phyloP scores from a whole-genome alignment of 75 land plant species.

The Sequoia sempervirens region DNA sequence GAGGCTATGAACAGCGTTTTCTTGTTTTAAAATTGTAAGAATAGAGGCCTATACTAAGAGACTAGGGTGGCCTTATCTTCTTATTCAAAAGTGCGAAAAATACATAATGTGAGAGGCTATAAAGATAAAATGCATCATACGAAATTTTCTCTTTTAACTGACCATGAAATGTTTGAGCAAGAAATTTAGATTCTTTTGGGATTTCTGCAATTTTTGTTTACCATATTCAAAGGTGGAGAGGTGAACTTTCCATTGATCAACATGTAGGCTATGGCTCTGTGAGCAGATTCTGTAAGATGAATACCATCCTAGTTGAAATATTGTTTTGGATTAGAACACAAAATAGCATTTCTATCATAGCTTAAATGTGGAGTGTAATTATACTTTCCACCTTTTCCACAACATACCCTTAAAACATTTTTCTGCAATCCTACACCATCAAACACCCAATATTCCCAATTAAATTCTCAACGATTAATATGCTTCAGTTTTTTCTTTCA shows the following conservation, averaged over 20 bases:
- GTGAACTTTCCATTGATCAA: not conserved
- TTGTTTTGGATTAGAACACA: constrained; percentile 34
- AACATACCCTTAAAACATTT: constrained; percentile 29
- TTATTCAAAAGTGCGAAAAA: not conserved
- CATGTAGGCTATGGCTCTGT: not conserved
- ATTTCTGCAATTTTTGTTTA: no score
- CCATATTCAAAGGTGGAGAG: not conserved
- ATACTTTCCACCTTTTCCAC: constrained; percentile 53
- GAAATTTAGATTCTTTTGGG: not conserved
- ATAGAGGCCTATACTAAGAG: no score
- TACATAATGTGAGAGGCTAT: not conserved
- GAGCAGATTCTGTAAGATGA: constrained; percentile 52
- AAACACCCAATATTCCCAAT: not conserved
- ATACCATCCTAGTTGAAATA: constrained; percentile 63
- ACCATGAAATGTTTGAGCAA: not conserved
- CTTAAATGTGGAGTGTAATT: constrained; percentile 28
- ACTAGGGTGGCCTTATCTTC: no score
- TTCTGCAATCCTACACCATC: not conserved
- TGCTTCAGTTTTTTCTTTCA: no score
- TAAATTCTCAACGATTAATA: not conserved
- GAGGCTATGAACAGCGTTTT: no score
- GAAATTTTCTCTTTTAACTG: not conserved
- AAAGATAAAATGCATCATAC: not conserved
- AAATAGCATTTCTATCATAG: constrained; percentile 25
- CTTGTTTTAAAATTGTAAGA: no score